These are phyloP conservation scores for Theobroma cacao DNA, from an alignment of 345 rosid genomes.

Conservation along the genomic window DNA sequence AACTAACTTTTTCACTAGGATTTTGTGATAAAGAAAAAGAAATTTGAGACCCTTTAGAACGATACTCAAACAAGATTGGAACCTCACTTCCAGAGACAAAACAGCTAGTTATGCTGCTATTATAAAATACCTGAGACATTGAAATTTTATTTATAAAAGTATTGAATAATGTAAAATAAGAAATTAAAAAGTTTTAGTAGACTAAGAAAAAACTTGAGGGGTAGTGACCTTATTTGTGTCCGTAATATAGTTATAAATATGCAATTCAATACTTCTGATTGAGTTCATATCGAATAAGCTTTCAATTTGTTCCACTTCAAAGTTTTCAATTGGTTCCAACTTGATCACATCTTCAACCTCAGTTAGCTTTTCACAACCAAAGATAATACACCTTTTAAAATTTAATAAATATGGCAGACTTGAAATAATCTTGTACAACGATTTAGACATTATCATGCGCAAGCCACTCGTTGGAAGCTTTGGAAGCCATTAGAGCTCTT, in stretches of 20 bases:
- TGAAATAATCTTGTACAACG: neutral
- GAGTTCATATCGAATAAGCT: neutral
- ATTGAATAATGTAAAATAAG: too few relatives aligned
- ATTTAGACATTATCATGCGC: too few relatives aligned
- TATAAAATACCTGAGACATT: conserved; percentile 9
- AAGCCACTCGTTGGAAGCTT: conserved; percentile 12
- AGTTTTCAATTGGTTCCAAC: conserved; percentile 12
- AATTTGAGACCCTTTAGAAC: neutral
- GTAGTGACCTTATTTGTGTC: neutral
- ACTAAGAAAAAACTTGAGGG: conserved; percentile 13
- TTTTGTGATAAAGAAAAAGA: neutral
- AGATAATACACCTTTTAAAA: neutral
- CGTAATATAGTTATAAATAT: neutral
- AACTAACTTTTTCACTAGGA: neutral
- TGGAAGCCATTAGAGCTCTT: neutral
- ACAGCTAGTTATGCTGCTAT: conserved; percentile 19
- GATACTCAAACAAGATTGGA: neutral
- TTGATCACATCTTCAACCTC: conserved; percentile 15
- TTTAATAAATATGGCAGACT: neutral
- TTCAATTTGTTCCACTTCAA: neutral
- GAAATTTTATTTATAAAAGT: neutral
- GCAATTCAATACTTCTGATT: neutral
- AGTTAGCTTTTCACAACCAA: conserved; percentile 17
- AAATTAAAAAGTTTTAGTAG: too few relatives aligned
- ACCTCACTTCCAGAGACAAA: conserved; percentile 15